Base-by-base conservation (phyloP, 306 rosid genomes). In the Parietaria judaica region DNA sequence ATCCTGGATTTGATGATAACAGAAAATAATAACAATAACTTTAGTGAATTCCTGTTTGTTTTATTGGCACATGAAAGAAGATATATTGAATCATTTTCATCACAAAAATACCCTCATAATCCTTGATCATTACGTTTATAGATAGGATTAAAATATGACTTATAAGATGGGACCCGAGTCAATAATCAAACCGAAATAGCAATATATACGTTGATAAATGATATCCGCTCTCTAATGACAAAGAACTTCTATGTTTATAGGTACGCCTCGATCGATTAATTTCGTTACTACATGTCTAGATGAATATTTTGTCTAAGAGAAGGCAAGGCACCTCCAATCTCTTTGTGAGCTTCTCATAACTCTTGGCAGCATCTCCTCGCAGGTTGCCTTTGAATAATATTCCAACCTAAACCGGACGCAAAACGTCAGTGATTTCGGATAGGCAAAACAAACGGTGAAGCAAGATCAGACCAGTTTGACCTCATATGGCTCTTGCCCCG, bases 401-500 rank as follows among this genome's bases (percentile, higher is more conserved):
- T 74, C 99, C 99, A 61, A 86, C 90, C 99, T 94, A 57, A 72
- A 41, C 70, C 4, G 55, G 68, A 63, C 66, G 59, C 55, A 68
- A 37, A 76, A 68, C 11, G 38, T 37, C 50, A 23, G 50, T 51
- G 31, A 78, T 60, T 49, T 49, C 43, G 13, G 1, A 16, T 31
- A 38, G 39, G 50, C 54, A 36, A 12, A 41, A 8, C 14, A 3
- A 15, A 6, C 17, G 23, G 41, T 47, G 48, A 15, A 15, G 8
- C 58, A 41, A 7, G 37, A 68, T 6, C 44, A 6, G 68, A 57
- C 11, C 36, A 68, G 48, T 81, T 46, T 74, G 69, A 92, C 99
- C 95, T 92, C 99, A 38, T 88, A 92, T 9, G 99, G 97, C 67
- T 84, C 99, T 74, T 92, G 94, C 74, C 88, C 72, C 59, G 97